A percentile compares a stretch with the other conserved stretches of the same genome.
Conservation (phyloP, 257 asterid species). For the Penstemon barbatus region DNA sequence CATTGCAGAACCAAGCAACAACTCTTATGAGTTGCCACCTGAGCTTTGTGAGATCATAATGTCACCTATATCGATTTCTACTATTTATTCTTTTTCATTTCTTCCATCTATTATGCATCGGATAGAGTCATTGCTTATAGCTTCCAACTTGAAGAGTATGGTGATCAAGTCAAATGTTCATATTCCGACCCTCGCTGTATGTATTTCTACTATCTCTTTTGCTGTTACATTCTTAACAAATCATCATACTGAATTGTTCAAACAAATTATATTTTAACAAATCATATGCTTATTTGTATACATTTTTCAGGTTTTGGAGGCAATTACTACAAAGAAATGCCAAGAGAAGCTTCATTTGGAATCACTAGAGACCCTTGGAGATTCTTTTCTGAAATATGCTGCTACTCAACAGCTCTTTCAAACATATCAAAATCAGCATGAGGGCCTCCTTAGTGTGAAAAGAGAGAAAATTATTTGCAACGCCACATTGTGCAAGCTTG, state of each 20-base stretch:
- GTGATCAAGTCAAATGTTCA: constrained; percentile 38
- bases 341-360: constrained; percentile 70
- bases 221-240: too few species aligned
- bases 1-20: constrained; percentile 47
- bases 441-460: constrained; percentile 65
- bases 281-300: constrained; percentile 19
- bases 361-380: constrained; percentile 89
- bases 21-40: constrained; percentile 70
- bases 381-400: constrained; percentile 80
- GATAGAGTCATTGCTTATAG: constrained; percentile 72
- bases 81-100: constrained; percentile 61
- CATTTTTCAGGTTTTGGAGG: constrained; percentile 68
- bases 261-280: not conserved
- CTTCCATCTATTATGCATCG: constrained; percentile 79
- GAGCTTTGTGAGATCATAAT: constrained; percentile 67
- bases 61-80: constrained; percentile 60
- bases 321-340: constrained; percentile 76
- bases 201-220: constrained; percentile 13
- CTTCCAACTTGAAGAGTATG: constrained; percentile 58
- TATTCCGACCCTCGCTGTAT: constrained; percentile 57
- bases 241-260: too few species aligned
- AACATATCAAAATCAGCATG: constrained; percentile 55
- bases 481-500: constrained; percentile 67
- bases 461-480: constrained; percentile 55
- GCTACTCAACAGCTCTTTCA: constrained; percentile 65